These are phyloP conservation scores for Leccinum pallidistipes DNA, from an alignment of 1,284 basidiomycete species.

Conservation along the genomic window DNA sequence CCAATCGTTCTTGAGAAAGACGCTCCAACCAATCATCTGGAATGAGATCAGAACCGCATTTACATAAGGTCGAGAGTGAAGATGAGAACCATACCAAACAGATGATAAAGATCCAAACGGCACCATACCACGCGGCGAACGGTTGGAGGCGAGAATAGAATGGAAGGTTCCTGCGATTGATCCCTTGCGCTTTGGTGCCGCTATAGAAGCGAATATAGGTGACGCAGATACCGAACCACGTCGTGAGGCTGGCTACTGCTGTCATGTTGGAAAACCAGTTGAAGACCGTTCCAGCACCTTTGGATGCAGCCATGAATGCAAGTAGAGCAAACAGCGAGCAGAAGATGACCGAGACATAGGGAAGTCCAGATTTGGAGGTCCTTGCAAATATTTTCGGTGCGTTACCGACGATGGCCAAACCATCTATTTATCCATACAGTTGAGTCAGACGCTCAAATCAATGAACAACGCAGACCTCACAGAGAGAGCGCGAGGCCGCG, in stretches of 20 bases:
- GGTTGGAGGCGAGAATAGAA: constrained; percentile 64
- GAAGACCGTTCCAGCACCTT: constrained; percentile 69
- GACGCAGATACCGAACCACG: constrained; percentile 83
- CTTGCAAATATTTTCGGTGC: constrained; percentile 75
- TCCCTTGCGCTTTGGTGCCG: constrained; percentile 75
- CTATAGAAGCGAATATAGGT: constrained; percentile 81
- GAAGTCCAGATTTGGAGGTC: constrained; percentile 72
- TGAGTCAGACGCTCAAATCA: not conserved
- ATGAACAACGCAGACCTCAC: constrained; percentile 41
- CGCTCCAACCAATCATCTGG: constrained; percentile 72
- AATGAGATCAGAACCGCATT: constrained; percentile 1
- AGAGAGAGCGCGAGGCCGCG: constrained; percentile 77
- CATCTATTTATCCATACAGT: constrained; percentile 49
- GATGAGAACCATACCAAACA: constrained; percentile 57
- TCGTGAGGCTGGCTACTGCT: constrained; percentile 58
- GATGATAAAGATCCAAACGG: constrained; percentile 57
- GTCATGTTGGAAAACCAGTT: constrained; percentile 80
- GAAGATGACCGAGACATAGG: constrained; percentile 68
- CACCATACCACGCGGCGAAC: constrained; percentile 69
- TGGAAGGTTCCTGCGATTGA: constrained; percentile 65
- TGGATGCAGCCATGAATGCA: constrained; percentile 69
- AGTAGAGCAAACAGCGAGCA: constrained; percentile 70
- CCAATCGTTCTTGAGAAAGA: constrained; percentile 75
- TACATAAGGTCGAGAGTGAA: not conserved
- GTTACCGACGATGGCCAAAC: constrained; percentile 74